Conservation (phyloP, 495 filamentous ascomycete genomes). For the Eremomyces bilateralis region DNA sequence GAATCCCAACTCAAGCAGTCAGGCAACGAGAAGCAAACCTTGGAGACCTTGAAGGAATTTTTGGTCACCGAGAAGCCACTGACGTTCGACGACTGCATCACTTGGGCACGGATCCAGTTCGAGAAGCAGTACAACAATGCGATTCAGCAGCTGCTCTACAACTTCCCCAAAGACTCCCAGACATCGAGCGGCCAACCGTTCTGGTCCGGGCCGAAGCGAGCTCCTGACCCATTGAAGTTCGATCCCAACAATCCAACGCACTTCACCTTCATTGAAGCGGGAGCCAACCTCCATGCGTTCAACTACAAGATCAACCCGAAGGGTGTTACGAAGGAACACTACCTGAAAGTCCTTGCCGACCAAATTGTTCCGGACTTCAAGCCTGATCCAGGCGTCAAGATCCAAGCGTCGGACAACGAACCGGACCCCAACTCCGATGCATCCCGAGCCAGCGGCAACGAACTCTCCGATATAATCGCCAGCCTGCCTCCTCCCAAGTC, state of each 20-base stretch:
- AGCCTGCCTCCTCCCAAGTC: slow-evolving; percentile 55
- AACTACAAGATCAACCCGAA: slow-evolving; percentile 91
- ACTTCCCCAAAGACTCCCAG: slow-evolving; percentile 85
- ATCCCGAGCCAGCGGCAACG: slow-evolving; percentile 36
- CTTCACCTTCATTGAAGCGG: slow-evolving; percentile 66
- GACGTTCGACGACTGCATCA: slow-evolving; percentile 85
- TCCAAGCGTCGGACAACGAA: slow-evolving; percentile 89
- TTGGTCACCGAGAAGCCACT: slow-evolving; percentile 85
- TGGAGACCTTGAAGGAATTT: slow-evolving; percentile 75
- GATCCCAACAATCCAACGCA: slow-evolving; percentile 67
- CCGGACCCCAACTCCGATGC: slow-evolving; percentile 68
- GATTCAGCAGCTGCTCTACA: slow-evolving; percentile 89
- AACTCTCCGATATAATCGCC: slow-evolving; percentile 43
- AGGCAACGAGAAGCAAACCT: slow-evolving; percentile 86
- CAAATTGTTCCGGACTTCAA: slow-evolving; percentile 96
- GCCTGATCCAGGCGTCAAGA: slow-evolving; percentile 81
- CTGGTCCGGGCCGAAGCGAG: slow-evolving; percentile 98
- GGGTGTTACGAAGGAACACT: slow-evolving; percentile 41
- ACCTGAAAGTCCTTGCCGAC: slow-evolving; percentile 56
- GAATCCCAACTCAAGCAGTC: slow-evolving; percentile 77
- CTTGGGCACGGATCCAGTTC: slow-evolving; percentile 83
- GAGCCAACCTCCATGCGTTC: slow-evolving; percentile 84
- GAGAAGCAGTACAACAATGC: slow-evolving; percentile 95
- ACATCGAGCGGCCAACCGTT: slow-evolving; percentile 80
- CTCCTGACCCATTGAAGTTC: slow-evolving; percentile 79